Percentiles rank a stretch among this genome's conserved stretches.
phyloP scores from a whole-genome alignment of 345 rosid genomes.

The Eucalyptus pauciflora region DNA sequence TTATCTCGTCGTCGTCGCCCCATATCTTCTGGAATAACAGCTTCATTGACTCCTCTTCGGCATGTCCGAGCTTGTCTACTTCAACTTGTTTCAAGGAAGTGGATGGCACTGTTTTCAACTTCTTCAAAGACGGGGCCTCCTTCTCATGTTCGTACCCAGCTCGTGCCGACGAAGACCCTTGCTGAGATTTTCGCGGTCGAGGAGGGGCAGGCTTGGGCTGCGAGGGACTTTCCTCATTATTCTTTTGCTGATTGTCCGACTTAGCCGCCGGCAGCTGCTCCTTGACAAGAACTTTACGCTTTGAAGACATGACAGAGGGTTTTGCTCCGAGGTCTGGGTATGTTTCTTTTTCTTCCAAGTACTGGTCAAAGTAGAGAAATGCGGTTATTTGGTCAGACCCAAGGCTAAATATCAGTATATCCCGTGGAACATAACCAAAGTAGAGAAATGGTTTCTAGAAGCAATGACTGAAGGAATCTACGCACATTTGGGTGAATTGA shows the following conservation, averaged over 20 bases:
- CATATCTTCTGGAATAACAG: constrained; percentile 1
- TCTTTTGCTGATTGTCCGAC: neutral
- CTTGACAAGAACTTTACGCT: neutral
- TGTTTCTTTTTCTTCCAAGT: neutral
- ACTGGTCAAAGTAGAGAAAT: neutral
- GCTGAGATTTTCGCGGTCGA: neutral
- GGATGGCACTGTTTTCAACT: neutral
- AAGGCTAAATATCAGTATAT: neutral
- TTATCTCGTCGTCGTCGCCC: constrained; percentile 15
- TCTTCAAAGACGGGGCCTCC: neutral
- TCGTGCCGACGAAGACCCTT: neutral
- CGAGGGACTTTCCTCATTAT: neutral
- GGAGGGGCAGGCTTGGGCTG: neutral
- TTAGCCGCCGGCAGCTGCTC: neutral
- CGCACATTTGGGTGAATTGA: neutral
- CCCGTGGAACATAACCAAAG: neutral
- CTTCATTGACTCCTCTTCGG: neutral
- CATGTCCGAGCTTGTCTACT: neutral
- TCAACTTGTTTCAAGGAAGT: neutral
- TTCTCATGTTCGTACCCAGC: neutral
- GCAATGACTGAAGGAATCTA: neutral
- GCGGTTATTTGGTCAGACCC: neutral
- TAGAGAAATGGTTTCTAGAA: neutral
- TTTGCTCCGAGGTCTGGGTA: neutral
- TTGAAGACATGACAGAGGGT: neutral